Evolutionary conservation across 805 yeast genomes (phyloP).

Genomic region (Metschnikowia cerradonensis): DNA sequence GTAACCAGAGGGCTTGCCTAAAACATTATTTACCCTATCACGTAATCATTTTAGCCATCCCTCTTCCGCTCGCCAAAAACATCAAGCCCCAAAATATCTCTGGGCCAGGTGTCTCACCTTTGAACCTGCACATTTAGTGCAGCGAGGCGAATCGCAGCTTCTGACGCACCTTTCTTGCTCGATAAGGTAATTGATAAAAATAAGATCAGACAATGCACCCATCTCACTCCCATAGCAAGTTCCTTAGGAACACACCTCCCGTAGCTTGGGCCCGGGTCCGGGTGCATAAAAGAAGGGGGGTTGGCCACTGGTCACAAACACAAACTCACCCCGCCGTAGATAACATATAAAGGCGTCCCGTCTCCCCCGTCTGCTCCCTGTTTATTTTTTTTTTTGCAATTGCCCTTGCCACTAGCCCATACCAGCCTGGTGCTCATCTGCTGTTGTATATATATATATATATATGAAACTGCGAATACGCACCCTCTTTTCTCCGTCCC

Average conservation of each 20-base stretch:
- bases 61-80: too few relatives aligned
- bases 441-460: background rate
- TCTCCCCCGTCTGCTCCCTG: background rate
- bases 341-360: background rate
- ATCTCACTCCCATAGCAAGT: background rate
- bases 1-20: too few relatives aligned
- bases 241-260: background rate
- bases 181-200: background rate
- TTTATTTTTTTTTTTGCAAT: background rate
- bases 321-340: too few relatives aligned
- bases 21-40: too few relatives aligned
- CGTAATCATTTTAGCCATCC: too few relatives aligned
- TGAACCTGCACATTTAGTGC: background rate
- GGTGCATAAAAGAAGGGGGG: too few relatives aligned
- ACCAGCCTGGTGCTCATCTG: background rate
- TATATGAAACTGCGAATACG: conserved; percentile 1
- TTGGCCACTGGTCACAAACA: too few relatives aligned
- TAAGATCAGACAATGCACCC: background rate
- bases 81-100: too few relatives aligned
- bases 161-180: conserved; percentile 2
- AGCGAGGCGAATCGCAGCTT: conserved; percentile 1
- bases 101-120: background rate
- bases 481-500: background rate
- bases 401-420: background rate
- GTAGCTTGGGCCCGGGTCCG: too few relatives aligned